A percentile compares a stretch with the other conserved stretches of the same genome.
Evolutionary conservation across 495 filamentous ascomycete species (phyloP).

Genomic region (Neurospora sublineolata): DNA sequence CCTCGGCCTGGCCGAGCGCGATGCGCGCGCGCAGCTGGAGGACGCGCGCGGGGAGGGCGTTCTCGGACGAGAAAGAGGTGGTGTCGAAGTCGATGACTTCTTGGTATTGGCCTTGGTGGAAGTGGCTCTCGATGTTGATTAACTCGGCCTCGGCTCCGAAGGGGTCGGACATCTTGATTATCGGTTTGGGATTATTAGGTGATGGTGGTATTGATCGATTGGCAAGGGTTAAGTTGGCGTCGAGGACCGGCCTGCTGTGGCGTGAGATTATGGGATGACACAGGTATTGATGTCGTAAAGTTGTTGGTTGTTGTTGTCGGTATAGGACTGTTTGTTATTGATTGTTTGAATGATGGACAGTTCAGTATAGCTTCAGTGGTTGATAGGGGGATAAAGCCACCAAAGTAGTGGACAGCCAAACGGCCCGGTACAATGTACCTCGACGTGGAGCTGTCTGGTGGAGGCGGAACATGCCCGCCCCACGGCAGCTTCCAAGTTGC

Average conservation of each 20-base stretch:
- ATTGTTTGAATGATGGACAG: neutral
- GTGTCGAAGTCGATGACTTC: constrained; percentile 72
- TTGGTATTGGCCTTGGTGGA: constrained; percentile 85
- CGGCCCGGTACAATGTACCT: neutral
- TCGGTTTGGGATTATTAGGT: neutral
- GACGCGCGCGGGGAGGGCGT: constrained; percentile 65
- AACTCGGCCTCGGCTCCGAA: constrained; percentile 94
- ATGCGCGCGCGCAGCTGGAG: constrained; percentile 72
- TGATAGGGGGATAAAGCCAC: neutral
- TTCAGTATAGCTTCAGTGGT: neutral
- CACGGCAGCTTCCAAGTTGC: neutral
- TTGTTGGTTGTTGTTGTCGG: neutral
- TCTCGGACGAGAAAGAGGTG: constrained; percentile 61
- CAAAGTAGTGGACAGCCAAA: neutral
- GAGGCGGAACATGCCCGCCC: neutral
- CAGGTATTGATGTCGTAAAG: neutral
- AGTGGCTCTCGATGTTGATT: constrained; percentile 88
- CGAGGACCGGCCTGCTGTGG: neutral
- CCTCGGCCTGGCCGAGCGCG: constrained; percentile 63
- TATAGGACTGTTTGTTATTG: neutral
- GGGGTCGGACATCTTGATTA: constrained; percentile 61
- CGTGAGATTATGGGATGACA: neutral
- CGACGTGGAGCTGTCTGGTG: neutral
- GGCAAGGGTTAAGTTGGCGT: neutral
- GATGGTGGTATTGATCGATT: neutral